Percentiles rank a stretch among this genome's conserved stretches.
Conservation (phyloP, 2,329 filamentous ascomycete species). For the Daldinia sp. region DNA sequence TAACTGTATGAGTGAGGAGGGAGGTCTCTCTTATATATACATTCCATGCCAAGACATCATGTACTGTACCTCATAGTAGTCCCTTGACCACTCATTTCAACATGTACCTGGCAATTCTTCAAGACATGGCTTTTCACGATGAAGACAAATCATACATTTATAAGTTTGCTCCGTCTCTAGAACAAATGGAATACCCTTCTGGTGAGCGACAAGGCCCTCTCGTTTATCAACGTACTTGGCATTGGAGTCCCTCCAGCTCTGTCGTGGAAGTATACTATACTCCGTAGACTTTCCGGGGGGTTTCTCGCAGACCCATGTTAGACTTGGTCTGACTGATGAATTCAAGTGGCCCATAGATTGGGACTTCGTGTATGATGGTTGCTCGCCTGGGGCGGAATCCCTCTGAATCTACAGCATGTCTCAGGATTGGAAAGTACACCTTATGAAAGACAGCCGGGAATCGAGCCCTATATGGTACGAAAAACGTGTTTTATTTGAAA, state of each 20-base stretch:
- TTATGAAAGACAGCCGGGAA: background rate
- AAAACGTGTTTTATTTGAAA: background rate
- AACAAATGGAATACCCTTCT: background rate
- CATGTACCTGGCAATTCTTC: conserved; percentile 3
- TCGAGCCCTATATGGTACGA: background rate
- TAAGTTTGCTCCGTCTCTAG: background rate
- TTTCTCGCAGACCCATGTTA: background rate
- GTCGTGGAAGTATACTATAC: background rate
- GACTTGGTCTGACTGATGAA: background rate
- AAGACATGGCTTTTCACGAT: background rate
- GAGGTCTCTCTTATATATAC: too few relatives aligned
- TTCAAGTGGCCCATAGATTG: background rate
- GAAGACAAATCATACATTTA: background rate
- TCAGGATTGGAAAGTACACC: background rate
- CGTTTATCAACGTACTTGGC: background rate
- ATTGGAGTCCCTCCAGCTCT: background rate
- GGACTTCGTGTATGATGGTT: too few relatives aligned
- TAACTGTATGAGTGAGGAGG: too few relatives aligned
- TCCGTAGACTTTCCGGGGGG: background rate
- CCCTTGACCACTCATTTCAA: too few relatives aligned
- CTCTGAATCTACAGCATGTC: background rate
- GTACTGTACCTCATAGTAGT: too few relatives aligned
- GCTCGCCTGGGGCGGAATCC: background rate
- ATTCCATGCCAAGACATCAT: too few relatives aligned
- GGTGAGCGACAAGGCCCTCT: background rate